A percentile compares a stretch with the other conserved stretches of the same genome.
Conservation (phyloP, 495 filamentous ascomycete species). For the Penicillium simplicissimum region DNA sequence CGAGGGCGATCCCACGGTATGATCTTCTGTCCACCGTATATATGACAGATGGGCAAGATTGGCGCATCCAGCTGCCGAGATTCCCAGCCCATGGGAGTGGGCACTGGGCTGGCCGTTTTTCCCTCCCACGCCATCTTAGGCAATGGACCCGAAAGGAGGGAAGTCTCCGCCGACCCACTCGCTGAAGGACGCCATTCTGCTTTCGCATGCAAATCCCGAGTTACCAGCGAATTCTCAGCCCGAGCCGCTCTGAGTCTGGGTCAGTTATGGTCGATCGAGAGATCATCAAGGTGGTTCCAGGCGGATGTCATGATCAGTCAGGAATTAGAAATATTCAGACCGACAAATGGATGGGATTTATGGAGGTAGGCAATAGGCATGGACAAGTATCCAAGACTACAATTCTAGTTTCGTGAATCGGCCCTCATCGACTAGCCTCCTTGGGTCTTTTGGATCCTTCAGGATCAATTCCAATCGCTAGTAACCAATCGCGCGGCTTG, state of each 20-base stretch:
- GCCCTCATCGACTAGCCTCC: not conserved
- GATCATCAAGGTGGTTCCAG: not conserved
- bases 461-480: not conserved
- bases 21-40: not conserved
- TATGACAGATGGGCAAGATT: constrained; percentile 13
- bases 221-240: constrained; percentile 17
- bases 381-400: not conserved
- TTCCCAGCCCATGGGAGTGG: constrained; percentile 9
- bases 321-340: not conserved
- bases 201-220: constrained; percentile 23
- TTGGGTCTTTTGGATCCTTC: not conserved
- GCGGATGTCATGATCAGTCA: not conserved
- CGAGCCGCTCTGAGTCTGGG: not conserved
- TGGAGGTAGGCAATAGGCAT: too few relatives aligned
- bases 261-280: not conserved
- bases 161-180: constrained; percentile 21
- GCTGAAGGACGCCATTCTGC: constrained; percentile 6
- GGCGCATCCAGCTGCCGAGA: constrained; percentile 20
- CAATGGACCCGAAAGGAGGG: constrained; percentile 19
- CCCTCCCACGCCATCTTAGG: constrained; percentile 16
- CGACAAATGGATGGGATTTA: not conserved
- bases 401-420: not conserved
- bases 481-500: not conserved
- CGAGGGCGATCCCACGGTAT: not conserved
- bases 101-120: constrained; percentile 13